Base-by-base conservation (phyloP, 495 filamentous ascomycete genomes). In the Aspergillus homomorphus region DNA sequence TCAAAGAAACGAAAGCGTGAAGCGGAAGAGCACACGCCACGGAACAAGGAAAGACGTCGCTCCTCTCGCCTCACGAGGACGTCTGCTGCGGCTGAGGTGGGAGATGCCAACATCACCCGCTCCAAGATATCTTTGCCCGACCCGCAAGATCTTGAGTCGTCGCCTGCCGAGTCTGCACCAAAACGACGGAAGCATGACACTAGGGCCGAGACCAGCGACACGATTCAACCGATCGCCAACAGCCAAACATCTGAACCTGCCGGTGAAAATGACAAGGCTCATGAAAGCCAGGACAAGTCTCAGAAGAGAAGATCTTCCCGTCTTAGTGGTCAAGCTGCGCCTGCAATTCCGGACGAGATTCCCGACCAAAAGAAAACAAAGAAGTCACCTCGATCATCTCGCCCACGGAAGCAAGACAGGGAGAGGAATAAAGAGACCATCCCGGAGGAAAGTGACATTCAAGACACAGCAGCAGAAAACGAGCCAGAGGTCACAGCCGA, bases 1-100 rank as follows among this genome's bases (percentile, higher is more conserved):
- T 67, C 59, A 30, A 69, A 62, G 60, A 79, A 78, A 61, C 70
- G 77, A 51, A 80, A 78, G 54, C 69, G 77, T 1, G 64, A 66
- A 21, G 60, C 64, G 4, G 59, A 67, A 4, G 12, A 53, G 38
- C 51, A 45, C 1, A 50, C 66, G 20, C 51, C 54, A 3, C 33
- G 53, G 12, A 54, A 56, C 4, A 63, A 64, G 20, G 68, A 71
- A 24, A 63, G 65, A 44, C 69, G 70, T 28, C 69, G 74, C 22
- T 77, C 74, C 12, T 68, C 65, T 5, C 64, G 71, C 52, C 60
- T 72, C 20, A 51, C 54, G 0, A 64, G 66, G n/a, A 53, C 65
- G 2, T 18, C 51, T 0, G 51, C 43, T 15, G 33, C 24, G 5
- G 53, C 42, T 5, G 65, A 65, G 10, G n/a, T 45, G 10, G 57